A percentile compares a stretch with the other conserved stretches of the same genome.
These are phyloP conservation scores for Cyamopsis tetragonoloba DNA, from an alignment of 306 rosid species.

Conservation along the genomic window DNA sequence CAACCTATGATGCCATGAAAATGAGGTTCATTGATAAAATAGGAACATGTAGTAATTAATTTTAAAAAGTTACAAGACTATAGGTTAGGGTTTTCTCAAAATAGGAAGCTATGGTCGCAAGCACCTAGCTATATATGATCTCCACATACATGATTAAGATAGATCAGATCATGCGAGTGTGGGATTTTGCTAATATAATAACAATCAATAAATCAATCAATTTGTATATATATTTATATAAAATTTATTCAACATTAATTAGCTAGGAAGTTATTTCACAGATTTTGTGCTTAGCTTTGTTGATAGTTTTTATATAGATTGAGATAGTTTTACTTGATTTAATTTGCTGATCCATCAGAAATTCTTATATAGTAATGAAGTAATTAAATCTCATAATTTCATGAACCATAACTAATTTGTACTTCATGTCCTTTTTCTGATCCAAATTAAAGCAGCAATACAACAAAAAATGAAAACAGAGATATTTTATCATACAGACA, in stretches of 20 bases:
- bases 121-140: too few relatives aligned
- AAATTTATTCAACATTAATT: background rate
- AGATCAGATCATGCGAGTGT: background rate
- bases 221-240: background rate
- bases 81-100: slow-evolving; percentile 25
- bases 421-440: too few relatives aligned
- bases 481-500: too few relatives aligned
- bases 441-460: too few relatives aligned
- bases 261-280: background rate
- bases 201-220: background rate
- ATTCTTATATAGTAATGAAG: too few relatives aligned
- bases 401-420: too few relatives aligned
- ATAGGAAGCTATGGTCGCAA: background rate
- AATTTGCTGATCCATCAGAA: background rate
- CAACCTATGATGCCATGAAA: background rate
- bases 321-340: background rate
- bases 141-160: background rate
- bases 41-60: background rate
- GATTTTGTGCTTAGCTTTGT: background rate
- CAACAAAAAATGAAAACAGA: too few relatives aligned
- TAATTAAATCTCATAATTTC: too few relatives aligned
- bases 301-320: background rate
- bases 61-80: background rate
- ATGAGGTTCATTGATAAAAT: slow-evolving; percentile 10
- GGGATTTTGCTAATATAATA: background rate